phyloP scores from a whole-genome alignment of 1,284 basidiomycete species.

The Butyriboletus appendiculatus region DNA sequence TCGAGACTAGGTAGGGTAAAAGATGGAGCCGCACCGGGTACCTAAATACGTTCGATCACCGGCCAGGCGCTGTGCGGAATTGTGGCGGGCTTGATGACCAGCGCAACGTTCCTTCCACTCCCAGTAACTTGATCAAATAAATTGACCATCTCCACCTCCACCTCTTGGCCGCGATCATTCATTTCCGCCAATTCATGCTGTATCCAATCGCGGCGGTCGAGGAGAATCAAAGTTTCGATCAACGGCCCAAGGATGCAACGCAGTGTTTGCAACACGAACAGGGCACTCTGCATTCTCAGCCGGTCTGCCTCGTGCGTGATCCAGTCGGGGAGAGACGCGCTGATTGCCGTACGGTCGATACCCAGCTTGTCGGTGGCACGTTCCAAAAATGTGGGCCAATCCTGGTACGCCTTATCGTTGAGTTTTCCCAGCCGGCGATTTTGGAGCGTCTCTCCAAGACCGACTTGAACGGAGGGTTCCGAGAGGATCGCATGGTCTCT shows the following conservation, averaged over 20 bases:
- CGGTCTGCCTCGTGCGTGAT: slow-evolving; percentile 25
- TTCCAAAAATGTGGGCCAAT: slow-evolving; percentile 48
- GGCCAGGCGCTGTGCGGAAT: slow-evolving; percentile 4
- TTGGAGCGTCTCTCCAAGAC: slow-evolving; percentile 38
- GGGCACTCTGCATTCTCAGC: slow-evolving; percentile 34
- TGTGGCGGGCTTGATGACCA: slow-evolving; percentile 43
- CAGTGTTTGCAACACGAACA: slow-evolving; percentile 48
- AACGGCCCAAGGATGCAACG: slow-evolving; percentile 53
- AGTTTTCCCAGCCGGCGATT: slow-evolving; percentile 51
- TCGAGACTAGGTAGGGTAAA: slow-evolving; percentile 1
- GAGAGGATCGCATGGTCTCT: neutral
- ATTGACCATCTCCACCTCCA: slow-evolving; percentile 52
- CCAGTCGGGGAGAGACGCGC: slow-evolving; percentile 26
- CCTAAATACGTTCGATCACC: slow-evolving; percentile 7
- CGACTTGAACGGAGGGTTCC: slow-evolving; percentile 15
- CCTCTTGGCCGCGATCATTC: slow-evolving; percentile 29
- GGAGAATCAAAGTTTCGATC: slow-evolving; percentile 50
- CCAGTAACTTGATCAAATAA: slow-evolving; percentile 67
- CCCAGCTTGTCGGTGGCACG: slow-evolving; percentile 41
- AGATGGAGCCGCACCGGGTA: slow-evolving; percentile 2
- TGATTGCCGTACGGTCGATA: slow-evolving; percentile 31
- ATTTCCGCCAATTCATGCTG: slow-evolving; percentile 35
- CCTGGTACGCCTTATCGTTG: slow-evolving; percentile 43
- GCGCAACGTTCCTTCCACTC: slow-evolving; percentile 64
- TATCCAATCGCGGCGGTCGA: slow-evolving; percentile 51